Base-by-base conservation (phyloP, 352 stramenopile genomes). In the Phytophthora megakarya region DNA sequence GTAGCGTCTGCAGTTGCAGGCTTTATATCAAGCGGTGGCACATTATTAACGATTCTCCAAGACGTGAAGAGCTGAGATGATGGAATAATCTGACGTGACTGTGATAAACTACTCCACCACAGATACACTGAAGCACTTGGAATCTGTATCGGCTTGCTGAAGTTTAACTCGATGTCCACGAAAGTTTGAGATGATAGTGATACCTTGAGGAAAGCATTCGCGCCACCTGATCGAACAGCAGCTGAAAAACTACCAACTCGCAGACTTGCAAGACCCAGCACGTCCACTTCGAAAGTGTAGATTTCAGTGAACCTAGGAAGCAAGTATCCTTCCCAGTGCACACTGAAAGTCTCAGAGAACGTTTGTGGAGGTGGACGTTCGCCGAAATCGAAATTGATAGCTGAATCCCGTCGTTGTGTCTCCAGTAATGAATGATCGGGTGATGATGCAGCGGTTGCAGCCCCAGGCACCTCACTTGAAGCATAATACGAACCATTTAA, bases 31-130 rank as follows among this genome's bases (percentile, higher is more conserved):
- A 88, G 65, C 11, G 58, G 32, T 13, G 82, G 81, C 0, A 88
- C 65, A 43, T 89, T 86, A 40, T 88, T 87, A 8, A 75, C 60
- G 12, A 92, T 80, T 16, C 44, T 50, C 76, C 82, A 89, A 0
- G 61, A 74, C 16, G 82, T 87, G 47, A 81, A 89, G 4, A 89
- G 56, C 5, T 62, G 62, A 32, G 46, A 72, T 1, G 76, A 47
- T 11, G 79, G 67, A 28, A 93, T 65, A 16, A 84, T 44, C 56
- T 86, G 61, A 12, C 52, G 60, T 0, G 51, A 30, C 40, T 88
- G 77, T 9, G 78, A 90, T 0, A 80, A 23, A 68, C 84, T 92
- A 43, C 66, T 60, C 84, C 84, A 93, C 32, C 63, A 63, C 18
- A 93, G 22, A 6, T 65, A 60, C 1, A 89, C 57, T 4, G 58